Evolutionary conservation across 2,329 filamentous ascomycete species (phyloP).

Genomic region (Paecilomyces dactylethromorphus): DNA sequence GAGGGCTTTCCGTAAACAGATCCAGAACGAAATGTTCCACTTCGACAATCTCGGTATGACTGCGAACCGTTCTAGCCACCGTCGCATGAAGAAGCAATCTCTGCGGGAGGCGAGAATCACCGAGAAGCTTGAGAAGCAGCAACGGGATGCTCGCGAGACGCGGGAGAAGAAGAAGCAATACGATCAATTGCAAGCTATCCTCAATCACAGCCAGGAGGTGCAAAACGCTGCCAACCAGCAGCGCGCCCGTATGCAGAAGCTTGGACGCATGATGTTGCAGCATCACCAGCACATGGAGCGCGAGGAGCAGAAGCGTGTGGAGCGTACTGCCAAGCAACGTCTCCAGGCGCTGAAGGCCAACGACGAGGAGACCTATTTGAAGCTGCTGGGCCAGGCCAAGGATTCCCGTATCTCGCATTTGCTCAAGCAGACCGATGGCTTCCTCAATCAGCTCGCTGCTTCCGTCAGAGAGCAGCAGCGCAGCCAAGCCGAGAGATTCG

Average conservation of each 20-base stretch:
- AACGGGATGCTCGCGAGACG: conserved; percentile 89
- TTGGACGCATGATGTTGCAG: conserved; percentile 79
- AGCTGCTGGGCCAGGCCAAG: conserved; percentile 95
- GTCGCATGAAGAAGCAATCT: conserved; percentile 95
- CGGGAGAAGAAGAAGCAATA: conserved; percentile 97
- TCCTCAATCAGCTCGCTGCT: conserved; percentile 88
- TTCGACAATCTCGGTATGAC: conserved; percentile 97
- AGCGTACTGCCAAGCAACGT: conserved; percentile 98
- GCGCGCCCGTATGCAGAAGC: conserved; percentile 70
- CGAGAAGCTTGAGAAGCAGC: conserved; percentile 98
- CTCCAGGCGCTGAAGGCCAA: conserved; percentile 96
- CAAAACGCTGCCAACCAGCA: conserved; percentile 60
- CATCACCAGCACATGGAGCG: conserved; percentile 97
- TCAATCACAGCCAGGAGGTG: conserved; percentile 74
- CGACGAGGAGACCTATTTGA: conserved; percentile 98
- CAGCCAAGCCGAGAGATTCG: conserved; percentile 71
- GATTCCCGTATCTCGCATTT: conserved; percentile 98
- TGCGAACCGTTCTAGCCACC: conserved; percentile 83
- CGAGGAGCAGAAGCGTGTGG: conserved; percentile 97
- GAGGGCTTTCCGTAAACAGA: conserved; percentile 73
- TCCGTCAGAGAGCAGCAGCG: conserved; percentile 94
- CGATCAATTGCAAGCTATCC: conserved; percentile 83
- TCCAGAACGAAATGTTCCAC: conserved; percentile 87
- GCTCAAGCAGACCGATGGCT: conserved; percentile 93
- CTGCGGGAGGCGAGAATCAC: conserved; percentile 93